phyloP scores from a whole-genome alignment of 2,329 filamentous ascomycete species.

The Penicillium sp. region DNA sequence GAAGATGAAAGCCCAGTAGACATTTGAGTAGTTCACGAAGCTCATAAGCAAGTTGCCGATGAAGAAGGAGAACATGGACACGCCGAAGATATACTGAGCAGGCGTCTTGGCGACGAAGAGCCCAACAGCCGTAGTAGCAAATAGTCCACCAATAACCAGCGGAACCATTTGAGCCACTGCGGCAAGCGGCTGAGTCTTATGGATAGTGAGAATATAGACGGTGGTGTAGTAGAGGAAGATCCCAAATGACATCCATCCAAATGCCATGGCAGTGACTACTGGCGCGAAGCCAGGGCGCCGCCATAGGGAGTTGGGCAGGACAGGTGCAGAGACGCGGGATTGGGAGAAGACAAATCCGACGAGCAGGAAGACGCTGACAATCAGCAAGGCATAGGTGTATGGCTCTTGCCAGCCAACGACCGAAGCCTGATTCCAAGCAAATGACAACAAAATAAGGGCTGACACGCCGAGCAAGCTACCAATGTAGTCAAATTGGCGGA shows the following conservation, averaged over 20 bases:
- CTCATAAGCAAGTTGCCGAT: conserved; percentile 34
- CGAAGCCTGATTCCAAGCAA: not conserved
- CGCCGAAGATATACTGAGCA: conserved; percentile 36
- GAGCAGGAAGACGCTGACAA: not conserved
- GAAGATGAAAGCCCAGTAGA: conserved; percentile 17
- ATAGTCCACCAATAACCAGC: conserved; percentile 21
- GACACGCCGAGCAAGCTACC: conserved; percentile 49
- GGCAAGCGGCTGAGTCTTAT: conserved; percentile 14
- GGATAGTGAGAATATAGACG: conserved; percentile 18
- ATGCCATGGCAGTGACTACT: conserved; percentile 8
- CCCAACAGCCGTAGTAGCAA: conserved; percentile 22
- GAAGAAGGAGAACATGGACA: conserved; percentile 38
- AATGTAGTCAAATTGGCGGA: conserved; percentile 38
- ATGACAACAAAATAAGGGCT: conserved; percentile 14
- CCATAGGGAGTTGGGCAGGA: conserved; percentile 19
- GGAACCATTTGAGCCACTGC: conserved; percentile 22
- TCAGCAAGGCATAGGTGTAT: not conserved
- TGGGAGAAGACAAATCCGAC: not conserved
- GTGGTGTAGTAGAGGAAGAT: conserved; percentile 35
- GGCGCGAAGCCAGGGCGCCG: conserved; percentile 28
- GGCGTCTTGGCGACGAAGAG: conserved; percentile 32
- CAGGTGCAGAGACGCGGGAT: not conserved
- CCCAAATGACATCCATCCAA: conserved; percentile 30
- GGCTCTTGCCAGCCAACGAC: not conserved
- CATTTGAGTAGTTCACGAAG: conserved; percentile 6